These are phyloP conservation scores for Endothia cerciana DNA, from an alignment of 2,329 filamentous ascomycete species.

Conservation along the genomic window DNA sequence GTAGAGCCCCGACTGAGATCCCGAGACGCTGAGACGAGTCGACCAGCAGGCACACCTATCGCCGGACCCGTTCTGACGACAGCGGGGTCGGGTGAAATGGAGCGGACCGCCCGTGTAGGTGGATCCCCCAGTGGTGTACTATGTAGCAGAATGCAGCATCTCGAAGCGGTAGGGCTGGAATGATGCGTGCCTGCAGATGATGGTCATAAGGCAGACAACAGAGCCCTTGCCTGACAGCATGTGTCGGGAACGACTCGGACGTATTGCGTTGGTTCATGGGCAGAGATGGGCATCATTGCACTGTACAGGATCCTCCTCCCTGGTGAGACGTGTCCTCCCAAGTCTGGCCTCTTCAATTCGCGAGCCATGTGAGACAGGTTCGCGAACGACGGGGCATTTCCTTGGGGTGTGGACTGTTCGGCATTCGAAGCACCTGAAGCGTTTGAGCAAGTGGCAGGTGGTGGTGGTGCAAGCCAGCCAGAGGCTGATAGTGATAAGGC, in stretches of 20 bases:
- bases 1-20: constrained; percentile 12
- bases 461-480: neutral
- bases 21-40: constrained; percentile 18
- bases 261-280: neutral
- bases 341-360: neutral
- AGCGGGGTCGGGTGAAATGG: constrained; percentile 25
- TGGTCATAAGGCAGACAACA: neutral
- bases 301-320: neutral
- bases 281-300: neutral
- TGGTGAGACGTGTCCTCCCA: neutral
- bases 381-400: neutral
- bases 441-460: neutral
- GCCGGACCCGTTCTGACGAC: constrained; percentile 26
- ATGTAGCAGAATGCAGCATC: neutral
- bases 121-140: constrained; percentile 16
- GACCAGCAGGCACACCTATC: constrained; percentile 2
- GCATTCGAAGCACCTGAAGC: neutral
- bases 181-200: constrained; percentile 9
- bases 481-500: neutral
- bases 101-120: constrained; percentile 3
- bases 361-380: neutral
- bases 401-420: neutral
- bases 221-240: neutral
- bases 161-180: constrained; percentile 13
- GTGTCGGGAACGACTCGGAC: neutral